Evolutionary conservation across 2,329 filamentous ascomycete genomes (phyloP), one percentile per base, ranked within the genome.

Genomic region (Talaromyces funiculosus): DNA sequence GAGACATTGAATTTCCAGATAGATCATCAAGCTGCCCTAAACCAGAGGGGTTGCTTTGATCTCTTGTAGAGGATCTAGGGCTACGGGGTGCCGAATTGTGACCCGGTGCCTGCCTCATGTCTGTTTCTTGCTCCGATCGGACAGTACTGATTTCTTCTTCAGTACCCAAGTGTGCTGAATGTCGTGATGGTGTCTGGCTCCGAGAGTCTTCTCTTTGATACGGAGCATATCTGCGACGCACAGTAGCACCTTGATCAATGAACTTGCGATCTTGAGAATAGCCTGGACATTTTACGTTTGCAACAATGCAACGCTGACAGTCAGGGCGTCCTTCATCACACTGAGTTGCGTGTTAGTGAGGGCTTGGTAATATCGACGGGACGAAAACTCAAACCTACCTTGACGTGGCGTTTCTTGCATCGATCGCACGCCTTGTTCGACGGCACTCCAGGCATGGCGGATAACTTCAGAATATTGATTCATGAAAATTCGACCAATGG

Each of bases 231-330:
- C 73, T 68, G 16, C 72, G 71, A 53, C 75, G 70, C 24, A 77
- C 73, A 18, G 74, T 73, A 22, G 73, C 71, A 5, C 75, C 74
- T 60, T 77, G 74, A 56, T 77, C 75, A 51, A 77, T 75, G 60
- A 77, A 77, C 45, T 77, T 77, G 60, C 75, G 74, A 22, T 71
- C 76, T 57, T 75, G 73, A 20, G 75, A 71, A 69, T 76, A 77
- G n/a, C 75, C 75, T 0, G 74, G 73, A 49, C 75, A 77, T 57
- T 75, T 69, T 24, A 73, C 70, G 12, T 73, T 73, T 6, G 74
- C 70, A 49, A 69, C 67, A 29, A 66, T 66, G 61, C 75, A 77
- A 20, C 74, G 71, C 58, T 73, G 71, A 59, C 75, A 77, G 14
- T 69, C 67, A 4, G 75, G 73, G 7, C 75, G 70, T 43, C 69